Conservation (phyloP, 106 monocot species). For the Allium cepa region DNA sequence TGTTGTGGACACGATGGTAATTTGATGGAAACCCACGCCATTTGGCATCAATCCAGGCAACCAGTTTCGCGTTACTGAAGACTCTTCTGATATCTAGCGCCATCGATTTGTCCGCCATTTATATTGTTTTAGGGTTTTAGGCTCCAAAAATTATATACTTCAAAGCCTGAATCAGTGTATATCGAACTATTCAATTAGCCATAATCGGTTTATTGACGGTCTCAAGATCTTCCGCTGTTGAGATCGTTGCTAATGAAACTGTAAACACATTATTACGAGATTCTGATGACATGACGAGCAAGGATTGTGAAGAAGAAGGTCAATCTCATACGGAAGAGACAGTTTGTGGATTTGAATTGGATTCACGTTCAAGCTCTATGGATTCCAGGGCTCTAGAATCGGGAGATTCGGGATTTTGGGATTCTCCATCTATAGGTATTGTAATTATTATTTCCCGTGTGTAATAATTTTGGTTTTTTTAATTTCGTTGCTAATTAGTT, state of each 20-base stretch:
- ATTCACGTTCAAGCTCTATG: conserved; percentile 12
- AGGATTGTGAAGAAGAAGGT: neutral
- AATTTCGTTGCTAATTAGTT: neutral
- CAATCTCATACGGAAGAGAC: neutral
- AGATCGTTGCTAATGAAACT: neutral
- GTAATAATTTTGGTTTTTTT: neutral
- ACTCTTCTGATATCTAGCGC: neutral
- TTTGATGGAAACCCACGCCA: neutral
- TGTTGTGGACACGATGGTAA: neutral
- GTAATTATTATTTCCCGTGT: neutral
- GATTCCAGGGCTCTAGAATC: conserved; percentile 21
- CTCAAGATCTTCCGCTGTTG: neutral
- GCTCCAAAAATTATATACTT: neutral
- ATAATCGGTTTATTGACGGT: neutral
- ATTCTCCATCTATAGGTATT: conserved; percentile 9
- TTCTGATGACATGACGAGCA: conserved; percentile 18
- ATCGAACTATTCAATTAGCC: neutral
- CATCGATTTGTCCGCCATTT: conserved; percentile 1
- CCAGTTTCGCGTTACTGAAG: too few relatives aligned
- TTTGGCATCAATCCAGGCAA: neutral
- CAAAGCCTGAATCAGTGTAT: neutral
- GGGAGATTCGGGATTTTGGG: neutral
- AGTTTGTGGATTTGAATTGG: conserved; percentile 7
- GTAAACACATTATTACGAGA: neutral
- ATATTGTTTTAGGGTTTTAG: neutral